Evolutionary conservation across 2,329 filamentous ascomycete genomes (phyloP).

Genomic region (Magnaporthiopsis rhizophila): DNA sequence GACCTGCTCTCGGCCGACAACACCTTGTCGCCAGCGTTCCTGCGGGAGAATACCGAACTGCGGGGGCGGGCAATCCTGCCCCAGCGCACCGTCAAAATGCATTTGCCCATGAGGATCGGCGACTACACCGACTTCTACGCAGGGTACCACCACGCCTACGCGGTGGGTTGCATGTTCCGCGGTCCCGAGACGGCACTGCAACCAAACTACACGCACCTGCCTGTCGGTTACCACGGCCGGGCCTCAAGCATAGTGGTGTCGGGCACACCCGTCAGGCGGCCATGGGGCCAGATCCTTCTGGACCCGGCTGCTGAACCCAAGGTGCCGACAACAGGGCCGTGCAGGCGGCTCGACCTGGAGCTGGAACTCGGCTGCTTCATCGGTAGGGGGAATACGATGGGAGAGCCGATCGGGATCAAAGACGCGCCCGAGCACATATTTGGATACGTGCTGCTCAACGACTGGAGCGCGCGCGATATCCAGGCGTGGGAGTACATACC

Average conservation of each 20-base stretch:
- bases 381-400: conserved; percentile 55
- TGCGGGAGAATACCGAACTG: conserved; percentile 53
- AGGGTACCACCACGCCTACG: conserved; percentile 67
- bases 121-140: conserved; percentile 86
- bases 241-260: conserved; percentile 69
- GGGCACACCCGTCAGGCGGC: conserved; percentile 64
- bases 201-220: conserved; percentile 74
- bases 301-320: conserved; percentile 56
- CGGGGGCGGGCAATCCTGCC: conserved; percentile 51
- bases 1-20: conserved; percentile 49
- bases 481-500: conserved; percentile 82
- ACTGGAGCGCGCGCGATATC: conserved; percentile 79
- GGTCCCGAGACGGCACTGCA: conserved; percentile 66
- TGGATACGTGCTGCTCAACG: conserved; percentile 75
- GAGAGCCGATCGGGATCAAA: conserved; percentile 52
- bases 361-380: conserved; percentile 74
- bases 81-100: conserved; percentile 51
- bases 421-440: conserved; percentile 67
- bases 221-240: conserved; percentile 74
- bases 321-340: conserved; percentile 54
- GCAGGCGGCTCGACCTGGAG: conserved; percentile 67
- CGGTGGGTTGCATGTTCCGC: conserved; percentile 62
- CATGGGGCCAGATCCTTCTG: conserved; percentile 64
- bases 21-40: conserved; percentile 50
- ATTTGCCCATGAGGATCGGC: conserved; percentile 69